These are phyloP conservation scores for Jackrogersella multiformis DNA, from an alignment of 495 filamentous ascomycete species.

Conservation along the genomic window DNA sequence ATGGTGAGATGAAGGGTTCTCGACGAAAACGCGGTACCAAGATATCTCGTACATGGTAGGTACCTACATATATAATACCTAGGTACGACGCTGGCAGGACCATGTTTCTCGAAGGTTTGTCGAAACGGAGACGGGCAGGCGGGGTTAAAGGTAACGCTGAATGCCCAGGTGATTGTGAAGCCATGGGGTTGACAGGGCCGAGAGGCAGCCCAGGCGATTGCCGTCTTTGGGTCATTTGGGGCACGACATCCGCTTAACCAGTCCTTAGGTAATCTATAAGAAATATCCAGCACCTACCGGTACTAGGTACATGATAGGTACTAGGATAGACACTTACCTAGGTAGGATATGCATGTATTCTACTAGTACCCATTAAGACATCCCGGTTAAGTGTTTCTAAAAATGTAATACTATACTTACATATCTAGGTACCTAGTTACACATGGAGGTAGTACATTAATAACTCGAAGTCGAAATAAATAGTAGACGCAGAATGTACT, in stretches of 20 bases:
- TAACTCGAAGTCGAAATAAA: neutral
- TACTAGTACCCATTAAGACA: constrained; percentile 3
- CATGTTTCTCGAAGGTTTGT: constrained; percentile 38
- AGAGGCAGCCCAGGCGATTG: constrained; percentile 19
- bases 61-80: too few species aligned
- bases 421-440: too few species aligned
- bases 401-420: constrained; percentile 14
- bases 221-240: constrained; percentile 11
- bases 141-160: constrained; percentile 29
- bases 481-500: too few species aligned
- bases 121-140: constrained; percentile 36
- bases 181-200: constrained; percentile 11
- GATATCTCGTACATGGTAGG: neutral
- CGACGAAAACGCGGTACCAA: constrained; percentile 12
- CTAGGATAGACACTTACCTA: neutral
- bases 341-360: neutral
- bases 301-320: neutral
- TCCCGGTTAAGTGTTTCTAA: constrained; percentile 35
- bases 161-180: constrained; percentile 16
- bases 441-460: neutral
- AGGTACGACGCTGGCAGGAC: constrained; percentile 8
- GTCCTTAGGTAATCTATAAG: constrained; percentile 29
- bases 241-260: neutral
- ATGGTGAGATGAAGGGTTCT: constrained; percentile 32
- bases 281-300: neutral